Conservation (phyloP, 1,284 basidiomycete genomes). For the Fomitopsis betulina region DNA sequence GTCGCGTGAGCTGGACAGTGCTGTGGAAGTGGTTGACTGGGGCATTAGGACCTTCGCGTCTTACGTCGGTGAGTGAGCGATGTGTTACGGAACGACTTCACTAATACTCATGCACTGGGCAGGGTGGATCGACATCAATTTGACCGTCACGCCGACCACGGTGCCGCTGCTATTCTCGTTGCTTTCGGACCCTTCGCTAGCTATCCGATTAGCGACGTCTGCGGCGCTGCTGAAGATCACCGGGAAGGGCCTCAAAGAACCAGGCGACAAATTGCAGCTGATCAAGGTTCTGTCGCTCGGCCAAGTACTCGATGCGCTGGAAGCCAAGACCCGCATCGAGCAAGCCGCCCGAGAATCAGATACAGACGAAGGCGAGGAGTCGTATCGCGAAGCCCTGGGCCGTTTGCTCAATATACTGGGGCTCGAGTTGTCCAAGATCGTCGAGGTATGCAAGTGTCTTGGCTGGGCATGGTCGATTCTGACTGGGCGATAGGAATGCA, state of each 20-base stretch:
- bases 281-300: conserved; percentile 87
- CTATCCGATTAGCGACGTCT: conserved; percentile 82
- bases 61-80: conserved; percentile 80
- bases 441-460: conserved; percentile 53
- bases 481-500: conserved; percentile 43
- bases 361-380: conserved; percentile 75
- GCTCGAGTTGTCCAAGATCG: conserved; percentile 80
- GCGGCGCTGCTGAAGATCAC: conserved; percentile 81
- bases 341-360: conserved; percentile 62
- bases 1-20: conserved; percentile 51
- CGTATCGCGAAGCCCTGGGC: conserved; percentile 87
- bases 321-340: conserved; percentile 69
- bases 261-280: conserved; percentile 86
- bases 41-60: conserved; percentile 89
- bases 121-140: conserved; percentile 98
- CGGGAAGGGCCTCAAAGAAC: conserved; percentile 91
- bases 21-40: conserved; percentile 83
- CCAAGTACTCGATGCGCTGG: conserved; percentile 75
- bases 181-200: conserved; percentile 74
- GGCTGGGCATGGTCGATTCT: neutral
- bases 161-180: conserved; percentile 84
- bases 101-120: neutral
- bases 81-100: neutral
- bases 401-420: conserved; percentile 83
- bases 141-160: conserved; percentile 90